Base-by-base conservation (phyloP, 305 asterid species). In the Andrographis paniculata region DNA sequence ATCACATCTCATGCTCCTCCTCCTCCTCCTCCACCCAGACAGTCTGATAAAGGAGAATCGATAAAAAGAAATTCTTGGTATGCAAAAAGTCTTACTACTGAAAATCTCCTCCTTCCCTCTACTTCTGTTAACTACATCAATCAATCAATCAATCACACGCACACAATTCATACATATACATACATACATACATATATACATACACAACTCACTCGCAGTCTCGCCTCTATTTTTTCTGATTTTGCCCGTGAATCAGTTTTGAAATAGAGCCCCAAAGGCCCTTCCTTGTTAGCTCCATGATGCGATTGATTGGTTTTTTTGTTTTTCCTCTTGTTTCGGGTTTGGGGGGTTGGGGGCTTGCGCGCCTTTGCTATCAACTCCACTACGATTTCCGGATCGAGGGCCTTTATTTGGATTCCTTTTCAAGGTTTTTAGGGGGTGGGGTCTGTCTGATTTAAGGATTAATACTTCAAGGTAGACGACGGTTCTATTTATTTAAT, bases 11-110 rank as follows among this genome's bases (percentile, higher is more conserved):
- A 28, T 1, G 10, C 33, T 23, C 28, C 28, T 28, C 10, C 33
- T 6, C 10, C 33, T n/a, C n/a, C n/a, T n/a, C n/a, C n/a, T n/a
- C 33, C 33, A 28, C 33, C 33, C 33, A 28, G 11, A 28, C 33
- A 28, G 33, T 6, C 33, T 1, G 39, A 53, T 55, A 56, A 56
- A 64, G 39, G 39, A 21, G 31, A 64, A 36, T 37, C 59, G 40
- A 55, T 23, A 20, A 20, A 14, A 45, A 15, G 19, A 57, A 35
- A 17, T 27, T 61, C 55, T 65, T 62, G 67, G 67, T 70, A 65
- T 70, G 69, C 65, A 23, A 48, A 23, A 48, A 60, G 66, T 70
- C 52, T 69, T 46, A 23, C 72, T 58, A n/a, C n/a, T n/a, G n/a
- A 61, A 53, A 56, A 61, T 61, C 69, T 65, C 63, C 63, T 61